These are phyloP conservation scores for Ophiostoma tasmaniense DNA, from an alignment of 2,329 filamentous ascomycete genomes.

Conservation along the genomic window DNA sequence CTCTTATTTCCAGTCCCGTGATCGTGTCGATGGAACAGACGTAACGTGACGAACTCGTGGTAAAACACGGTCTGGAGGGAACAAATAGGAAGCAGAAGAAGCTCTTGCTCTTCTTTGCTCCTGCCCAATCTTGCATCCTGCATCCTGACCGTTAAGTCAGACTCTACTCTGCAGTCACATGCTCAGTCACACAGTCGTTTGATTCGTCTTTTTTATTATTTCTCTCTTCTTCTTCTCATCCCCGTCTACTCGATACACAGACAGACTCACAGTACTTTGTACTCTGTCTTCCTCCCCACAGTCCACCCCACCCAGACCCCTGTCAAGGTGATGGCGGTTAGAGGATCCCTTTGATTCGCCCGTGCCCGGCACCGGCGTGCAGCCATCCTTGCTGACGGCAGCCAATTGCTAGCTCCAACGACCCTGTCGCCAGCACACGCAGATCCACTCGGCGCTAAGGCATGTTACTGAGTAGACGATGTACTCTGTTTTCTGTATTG, in stretches of 20 bases:
- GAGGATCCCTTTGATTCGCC: constrained; percentile 21
- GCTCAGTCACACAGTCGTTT: constrained; percentile 9
- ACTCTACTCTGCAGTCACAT: constrained; percentile 9
- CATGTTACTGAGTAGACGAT: no score
- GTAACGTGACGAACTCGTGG: background rate
- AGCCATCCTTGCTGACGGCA: constrained; percentile 18
- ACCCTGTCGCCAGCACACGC: constrained; percentile 19
- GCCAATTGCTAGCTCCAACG: constrained; percentile 20
- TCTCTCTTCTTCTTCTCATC: background rate
- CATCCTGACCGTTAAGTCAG: background rate
- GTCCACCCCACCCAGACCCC: constrained; percentile 6
- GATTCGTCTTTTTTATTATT: constrained; percentile 4
- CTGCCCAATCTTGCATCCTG: background rate
- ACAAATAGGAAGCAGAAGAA: background rate
- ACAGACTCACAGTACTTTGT: no score
- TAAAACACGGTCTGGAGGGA: background rate
- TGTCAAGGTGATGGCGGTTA: constrained; percentile 19
- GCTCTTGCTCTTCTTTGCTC: background rate
- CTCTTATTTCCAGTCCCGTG: background rate
- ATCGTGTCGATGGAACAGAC: background rate
- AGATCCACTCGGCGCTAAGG: constrained; percentile 21
- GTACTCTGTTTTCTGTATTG: no score
- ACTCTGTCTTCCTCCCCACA: background rate
- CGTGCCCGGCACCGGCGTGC: constrained; percentile 15
- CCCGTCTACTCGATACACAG: constrained; percentile 7